Base-by-base conservation (phyloP, 495 filamentous ascomycete species). In the Rhizodiscina lignyota region DNA sequence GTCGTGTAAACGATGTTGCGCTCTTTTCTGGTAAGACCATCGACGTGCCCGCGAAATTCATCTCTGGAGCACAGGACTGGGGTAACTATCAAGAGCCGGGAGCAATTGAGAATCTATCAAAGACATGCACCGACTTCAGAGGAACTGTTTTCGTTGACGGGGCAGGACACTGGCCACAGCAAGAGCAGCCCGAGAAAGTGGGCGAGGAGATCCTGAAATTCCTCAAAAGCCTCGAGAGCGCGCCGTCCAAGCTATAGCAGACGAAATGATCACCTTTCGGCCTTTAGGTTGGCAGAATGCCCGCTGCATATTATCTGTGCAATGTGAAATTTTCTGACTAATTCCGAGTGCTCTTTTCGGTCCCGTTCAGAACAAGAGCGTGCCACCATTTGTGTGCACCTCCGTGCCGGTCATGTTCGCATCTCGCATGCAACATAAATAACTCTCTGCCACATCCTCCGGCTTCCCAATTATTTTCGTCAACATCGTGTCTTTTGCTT, bases 141-240 rank as follows among this genome's bases (percentile, higher is more conserved):
- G 58, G 64, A 8, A 47, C 57, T 22, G 61, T 49, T 39, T 32
- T 73, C 31, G 51, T 79, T 19, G 63, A 75, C 33, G 60, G 66
- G 0, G 73, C 68, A 24, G 72, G 72, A 12, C 74, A 78, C 56
- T 79, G 74, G 74, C 62, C 73, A 15, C 70, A 74, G 41, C 74
- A 80, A 50, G 75, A 79, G 52, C 52, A 68, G 47, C 67, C 72
- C 2, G 61, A 69, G 41, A 61, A 50, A 41, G 69, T 74, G 26
- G 50, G 59, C 8, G 49, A 60, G 36, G 64, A 61, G 28, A 55
- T 77, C 26, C 32, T 45, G 30, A 31, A 4, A 18, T 55, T 42
- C 36, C 23, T 42, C 12, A 26, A 24, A n/a, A n/a, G n/a, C n/a
- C n/a, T n/a, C n/a, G n/a, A n/a, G n/a, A n/a, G n/a, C n/a, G n/a